Percentiles rank a stretch among this genome's conserved stretches.
Conservation (phyloP, 495 filamentous ascomycete species). For the Talaromyces nanjingensis region DNA sequence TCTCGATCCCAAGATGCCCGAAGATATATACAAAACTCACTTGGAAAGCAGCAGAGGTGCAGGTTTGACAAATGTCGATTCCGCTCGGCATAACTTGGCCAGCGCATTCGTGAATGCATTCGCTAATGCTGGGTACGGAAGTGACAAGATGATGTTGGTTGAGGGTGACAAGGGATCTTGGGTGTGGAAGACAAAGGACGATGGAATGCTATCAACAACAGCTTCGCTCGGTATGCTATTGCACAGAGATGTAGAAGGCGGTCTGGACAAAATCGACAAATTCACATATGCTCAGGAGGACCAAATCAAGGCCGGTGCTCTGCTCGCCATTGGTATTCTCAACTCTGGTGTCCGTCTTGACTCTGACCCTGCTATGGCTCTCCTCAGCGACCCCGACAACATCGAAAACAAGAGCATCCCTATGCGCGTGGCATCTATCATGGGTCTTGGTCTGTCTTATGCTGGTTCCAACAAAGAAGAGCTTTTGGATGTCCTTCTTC, state of each 20-base stretch:
- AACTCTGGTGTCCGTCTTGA: slow-evolving; percentile 86
- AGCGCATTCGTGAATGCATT: slow-evolving; percentile 96
- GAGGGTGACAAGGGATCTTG: slow-evolving; percentile 73
- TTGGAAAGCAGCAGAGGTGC: slow-evolving; percentile 89
- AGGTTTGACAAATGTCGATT: slow-evolving; percentile 89
- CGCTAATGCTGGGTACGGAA: slow-evolving; percentile 90
- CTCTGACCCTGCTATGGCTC: slow-evolving; percentile 77
- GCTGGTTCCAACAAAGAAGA: slow-evolving; percentile 87
- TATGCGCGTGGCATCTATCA: slow-evolving; percentile 75
- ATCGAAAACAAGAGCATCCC: slow-evolving; percentile 67
- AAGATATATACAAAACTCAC: slow-evolving; percentile 99
- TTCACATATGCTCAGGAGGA: slow-evolving; percentile 82
- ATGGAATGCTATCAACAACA: slow-evolving; percentile 93
- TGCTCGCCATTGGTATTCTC: slow-evolving; percentile 86
- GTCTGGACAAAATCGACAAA: slow-evolving; percentile 85
- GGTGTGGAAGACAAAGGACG: slow-evolving; percentile 99
- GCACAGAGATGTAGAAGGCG: slow-evolving; percentile 84
- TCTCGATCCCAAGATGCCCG: slow-evolving; percentile 89
- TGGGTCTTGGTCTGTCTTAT: slow-evolving; percentile 92
- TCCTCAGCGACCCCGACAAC: slow-evolving; percentile 72
- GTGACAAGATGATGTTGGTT: slow-evolving; percentile 95
- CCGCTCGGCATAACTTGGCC: slow-evolving; percentile 89
- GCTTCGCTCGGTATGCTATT: slow-evolving; percentile 86
- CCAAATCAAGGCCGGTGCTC: slow-evolving; percentile 79
- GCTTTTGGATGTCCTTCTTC: slow-evolving; percentile 69